Percentiles rank a stretch among this genome's conserved stretches.
phyloP scores from a whole-genome alignment of 176 grass and related monocot species.

The Oryza nivara region DNA sequence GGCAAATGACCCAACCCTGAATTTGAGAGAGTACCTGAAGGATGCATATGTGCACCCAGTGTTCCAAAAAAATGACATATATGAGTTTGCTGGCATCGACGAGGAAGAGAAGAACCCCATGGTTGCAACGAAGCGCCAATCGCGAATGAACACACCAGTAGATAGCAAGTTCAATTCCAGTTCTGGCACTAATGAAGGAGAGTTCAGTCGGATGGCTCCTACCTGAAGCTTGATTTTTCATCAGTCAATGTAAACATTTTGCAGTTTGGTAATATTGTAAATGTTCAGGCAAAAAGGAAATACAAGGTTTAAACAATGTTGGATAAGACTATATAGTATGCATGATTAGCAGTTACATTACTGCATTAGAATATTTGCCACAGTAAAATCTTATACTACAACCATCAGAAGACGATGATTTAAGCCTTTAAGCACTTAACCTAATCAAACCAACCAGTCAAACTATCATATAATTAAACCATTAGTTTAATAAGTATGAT shows the following conservation, averaged over 20 bases:
- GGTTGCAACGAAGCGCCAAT: conserved; percentile 63
- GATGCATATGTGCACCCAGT: conserved; percentile 90
- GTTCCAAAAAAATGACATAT: conserved; percentile 59
- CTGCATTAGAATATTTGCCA: conserved; percentile 13
- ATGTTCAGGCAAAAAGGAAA: conserved; percentile 35
- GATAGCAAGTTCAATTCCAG: conserved; percentile 71
- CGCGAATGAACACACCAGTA: conserved; percentile 56
- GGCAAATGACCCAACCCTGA: conserved; percentile 74
- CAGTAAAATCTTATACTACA: not conserved
- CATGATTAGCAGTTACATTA: conserved; percentile 13
- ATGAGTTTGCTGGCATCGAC: conserved; percentile 40
- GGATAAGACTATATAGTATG: conserved; percentile 2
- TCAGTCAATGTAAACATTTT: conserved; percentile 34
- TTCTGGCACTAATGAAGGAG: conserved; percentile 49
- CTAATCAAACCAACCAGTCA: not conserved
- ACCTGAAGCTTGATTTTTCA: conserved; percentile 35
- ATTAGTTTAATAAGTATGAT: conserved; percentile 3
- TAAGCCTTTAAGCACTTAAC: conserved; percentile 3
- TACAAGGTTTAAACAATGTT: conserved; percentile 22
- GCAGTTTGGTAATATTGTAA: conserved; percentile 38
- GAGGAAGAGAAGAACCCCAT: conserved; percentile 73
- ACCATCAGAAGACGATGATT: conserved; percentile 14
- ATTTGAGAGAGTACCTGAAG: conserved; percentile 88
- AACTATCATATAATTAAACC: not conserved
- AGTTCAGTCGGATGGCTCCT: conserved; percentile 41